These are phyloP conservation scores for Monilinia fructicola DNA, from an alignment of 2,329 filamentous ascomycete species.

Conservation along the genomic window DNA sequence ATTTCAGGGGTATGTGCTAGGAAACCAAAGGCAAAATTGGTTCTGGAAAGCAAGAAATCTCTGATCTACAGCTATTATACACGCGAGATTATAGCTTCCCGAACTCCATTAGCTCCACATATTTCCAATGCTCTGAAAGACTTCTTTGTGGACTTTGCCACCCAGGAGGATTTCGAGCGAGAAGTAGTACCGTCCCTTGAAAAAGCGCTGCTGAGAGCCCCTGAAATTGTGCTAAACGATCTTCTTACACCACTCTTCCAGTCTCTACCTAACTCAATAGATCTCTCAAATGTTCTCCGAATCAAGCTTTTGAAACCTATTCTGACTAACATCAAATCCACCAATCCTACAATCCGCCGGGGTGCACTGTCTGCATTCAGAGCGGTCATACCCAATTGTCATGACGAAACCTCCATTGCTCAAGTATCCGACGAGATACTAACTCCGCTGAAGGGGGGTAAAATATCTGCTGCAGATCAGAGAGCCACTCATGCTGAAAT, in stretches of 20 bases:
- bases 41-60: conserved; percentile 65
- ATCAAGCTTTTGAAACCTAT: conserved; percentile 79
- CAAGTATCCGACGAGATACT: conserved; percentile 77
- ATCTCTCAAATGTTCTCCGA: conserved; percentile 73
- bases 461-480: conserved; percentile 82
- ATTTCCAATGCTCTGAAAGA: conserved; percentile 72
- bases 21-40: conserved; percentile 59
- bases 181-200: conserved; percentile 80
- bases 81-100: conserved; percentile 81
- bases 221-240: conserved; percentile 82
- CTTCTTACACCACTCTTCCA: conserved; percentile 71
- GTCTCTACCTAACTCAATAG: conserved; percentile 67
- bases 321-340: conserved; percentile 88
- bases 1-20: conserved; percentile 84
- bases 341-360: conserved; percentile 72
- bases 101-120: conserved; percentile 67
- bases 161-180: conserved; percentile 69
- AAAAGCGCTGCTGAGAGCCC: conserved; percentile 83
- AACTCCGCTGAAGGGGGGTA: conserved; percentile 75
- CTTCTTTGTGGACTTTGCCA: conserved; percentile 78
- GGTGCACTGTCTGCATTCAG: conserved; percentile 75
- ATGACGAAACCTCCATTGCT: conserved; percentile 57
- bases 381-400: conserved; percentile 62
- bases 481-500: conserved; percentile 80
- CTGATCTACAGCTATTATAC: conserved; percentile 80